Evolutionary conservation across 805 yeast genomes (phyloP).

Genomic region (Saccharomycopsis fermentans): DNA sequence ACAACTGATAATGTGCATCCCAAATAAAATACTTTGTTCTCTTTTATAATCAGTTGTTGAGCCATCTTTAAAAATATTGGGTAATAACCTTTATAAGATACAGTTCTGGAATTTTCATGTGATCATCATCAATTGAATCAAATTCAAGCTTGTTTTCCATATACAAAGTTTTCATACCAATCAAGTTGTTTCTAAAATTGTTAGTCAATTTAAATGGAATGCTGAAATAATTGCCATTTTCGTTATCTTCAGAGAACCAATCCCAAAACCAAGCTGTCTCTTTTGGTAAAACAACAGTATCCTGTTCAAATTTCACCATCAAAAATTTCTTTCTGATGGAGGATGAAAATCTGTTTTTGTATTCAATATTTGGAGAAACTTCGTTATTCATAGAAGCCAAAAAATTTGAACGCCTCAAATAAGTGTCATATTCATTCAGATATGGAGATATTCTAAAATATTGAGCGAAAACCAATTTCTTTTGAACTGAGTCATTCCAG

Average conservation of each 20-base stretch:
- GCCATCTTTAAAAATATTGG: neutral
- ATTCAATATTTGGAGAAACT: constrained; percentile 25
- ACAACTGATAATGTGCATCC: too few species aligned
- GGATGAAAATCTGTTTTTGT: constrained; percentile 32
- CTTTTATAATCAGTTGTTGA: too few species aligned
- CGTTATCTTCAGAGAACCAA: constrained; percentile 30
- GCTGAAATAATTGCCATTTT: constrained; percentile 31
- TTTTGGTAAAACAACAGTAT: constrained; percentile 62
- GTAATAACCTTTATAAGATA: neutral
- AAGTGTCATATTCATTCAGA: constrained; percentile 39
- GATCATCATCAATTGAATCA: constrained; percentile 43
- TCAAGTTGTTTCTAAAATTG: constrained; percentile 41
- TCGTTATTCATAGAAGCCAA: constrained; percentile 65
- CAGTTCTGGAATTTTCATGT: constrained; percentile 52
- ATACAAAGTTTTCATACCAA: constrained; percentile 48
- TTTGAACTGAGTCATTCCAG: constrained; percentile 49
- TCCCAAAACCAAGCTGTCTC: constrained; percentile 55
- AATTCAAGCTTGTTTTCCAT: constrained; percentile 37
- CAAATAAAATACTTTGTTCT: too few species aligned
- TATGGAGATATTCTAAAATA: constrained; percentile 47
- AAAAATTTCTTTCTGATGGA: constrained; percentile 40
- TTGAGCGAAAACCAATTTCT: constrained; percentile 57
- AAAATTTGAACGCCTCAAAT: constrained; percentile 46
- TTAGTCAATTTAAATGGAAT: constrained; percentile 40
- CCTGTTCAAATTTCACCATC: constrained; percentile 48